Evolutionary conservation across 1,139 yeast species (phyloP).

Genomic region (Lodderomyces margitis): DNA sequence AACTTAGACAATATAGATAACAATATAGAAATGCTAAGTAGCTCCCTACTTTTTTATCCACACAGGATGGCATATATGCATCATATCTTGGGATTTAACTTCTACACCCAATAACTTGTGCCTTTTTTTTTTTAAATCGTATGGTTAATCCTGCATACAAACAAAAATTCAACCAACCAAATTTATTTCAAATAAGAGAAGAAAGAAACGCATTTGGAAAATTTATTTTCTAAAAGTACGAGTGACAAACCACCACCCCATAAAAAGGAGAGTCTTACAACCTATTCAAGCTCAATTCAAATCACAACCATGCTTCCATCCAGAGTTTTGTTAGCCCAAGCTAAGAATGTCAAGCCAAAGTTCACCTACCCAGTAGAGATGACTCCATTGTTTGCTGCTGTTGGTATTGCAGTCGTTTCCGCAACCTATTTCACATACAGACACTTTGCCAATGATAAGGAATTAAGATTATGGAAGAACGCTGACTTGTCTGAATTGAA

Average conservation of each 20-base stretch:
- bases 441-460: slow-evolving; percentile 64
- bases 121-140: background rate
- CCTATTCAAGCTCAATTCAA: slow-evolving; percentile 3
- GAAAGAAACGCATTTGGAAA: slow-evolving; percentile 2
- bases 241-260: background rate
- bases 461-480: slow-evolving; percentile 70
- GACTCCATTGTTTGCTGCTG: slow-evolving; percentile 65
- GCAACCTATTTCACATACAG: slow-evolving; percentile 70
- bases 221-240: too few relatives aligned
- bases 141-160: slow-evolving; percentile 10
- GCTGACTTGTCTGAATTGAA: slow-evolving; percentile 58
- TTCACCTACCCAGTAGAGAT: slow-evolving; percentile 64
- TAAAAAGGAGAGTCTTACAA: background rate
- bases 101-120: too few relatives aligned
- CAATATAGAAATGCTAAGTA: slow-evolving; percentile 14
- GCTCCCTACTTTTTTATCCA: too few relatives aligned
- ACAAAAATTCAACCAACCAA: slow-evolving; percentile 18
- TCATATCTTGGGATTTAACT: too few relatives aligned
- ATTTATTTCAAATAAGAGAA: slow-evolving; percentile 9
- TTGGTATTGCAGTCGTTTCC: slow-evolving; percentile 64
- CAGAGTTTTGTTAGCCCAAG: slow-evolving; percentile 50
- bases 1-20: slow-evolving; percentile 5
- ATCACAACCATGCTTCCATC: slow-evolving; percentile 51
- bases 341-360: slow-evolving; percentile 25
- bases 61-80: too few relatives aligned